These are phyloP conservation scores for Rhizophagus sp. DNA, from an alignment of 192 early-diverging fungal genomes.

Conservation along the genomic window DNA sequence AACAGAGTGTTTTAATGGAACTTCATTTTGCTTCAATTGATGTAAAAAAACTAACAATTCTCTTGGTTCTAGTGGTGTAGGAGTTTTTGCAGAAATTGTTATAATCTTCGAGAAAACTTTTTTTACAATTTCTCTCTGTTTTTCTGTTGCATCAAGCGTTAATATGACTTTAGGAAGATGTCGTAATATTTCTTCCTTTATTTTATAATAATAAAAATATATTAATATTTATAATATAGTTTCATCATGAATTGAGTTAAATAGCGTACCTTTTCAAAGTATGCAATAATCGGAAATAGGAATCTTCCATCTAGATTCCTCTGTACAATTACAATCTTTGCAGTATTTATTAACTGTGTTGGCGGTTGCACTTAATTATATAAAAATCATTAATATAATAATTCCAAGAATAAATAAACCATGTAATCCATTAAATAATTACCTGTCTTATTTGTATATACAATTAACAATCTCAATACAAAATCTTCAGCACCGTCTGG, in stretches of 20 bases:
- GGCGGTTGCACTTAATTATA: slow-evolving; percentile 40
- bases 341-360: slow-evolving; percentile 56
- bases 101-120: slow-evolving; percentile 63
- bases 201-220: background rate
- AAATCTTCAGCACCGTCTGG: slow-evolving; percentile 73
- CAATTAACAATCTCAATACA: slow-evolving; percentile 59
- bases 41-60: slow-evolving; percentile 74
- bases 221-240: background rate
- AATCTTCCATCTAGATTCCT: slow-evolving; percentile 65
- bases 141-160: slow-evolving; percentile 65
- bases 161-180: slow-evolving; percentile 63
- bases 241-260: background rate
- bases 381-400: background rate
- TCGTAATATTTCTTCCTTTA: slow-evolving; percentile 54
- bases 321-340: slow-evolving; percentile 51
- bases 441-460: slow-evolving; percentile 59
- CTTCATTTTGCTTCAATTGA: slow-evolving; percentile 60
- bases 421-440: background rate
- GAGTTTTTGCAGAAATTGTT: slow-evolving; percentile 30
- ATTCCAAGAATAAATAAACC: background rate
- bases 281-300: slow-evolving; percentile 66
- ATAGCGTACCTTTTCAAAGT: slow-evolving; percentile 57
- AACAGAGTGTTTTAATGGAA: slow-evolving; percentile 61
- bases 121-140: slow-evolving; percentile 58
- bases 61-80: slow-evolving; percentile 51